Evolutionary conservation across 805 yeast species (phyloP).

Genomic region (Ogataea polymorpha): DNA sequence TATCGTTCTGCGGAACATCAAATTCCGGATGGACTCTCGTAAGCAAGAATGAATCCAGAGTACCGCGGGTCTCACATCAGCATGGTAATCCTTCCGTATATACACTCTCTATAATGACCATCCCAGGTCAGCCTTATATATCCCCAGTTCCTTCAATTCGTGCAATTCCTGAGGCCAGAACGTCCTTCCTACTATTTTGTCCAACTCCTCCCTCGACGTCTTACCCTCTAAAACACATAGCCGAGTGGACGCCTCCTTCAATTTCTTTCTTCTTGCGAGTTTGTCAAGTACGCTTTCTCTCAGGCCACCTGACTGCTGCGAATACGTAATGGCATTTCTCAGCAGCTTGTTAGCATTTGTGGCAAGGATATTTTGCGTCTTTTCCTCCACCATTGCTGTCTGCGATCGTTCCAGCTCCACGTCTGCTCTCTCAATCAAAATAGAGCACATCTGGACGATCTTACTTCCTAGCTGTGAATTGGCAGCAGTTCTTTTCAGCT

Average conservation of each 20-base stretch:
- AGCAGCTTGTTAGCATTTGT: conserved; percentile 41
- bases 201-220: conserved; percentile 21
- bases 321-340: conserved; percentile 43
- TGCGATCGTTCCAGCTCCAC: conserved; percentile 49
- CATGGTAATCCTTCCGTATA: too few species aligned
- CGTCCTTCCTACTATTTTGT: conserved; percentile 24
- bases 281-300: conserved; percentile 46
- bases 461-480: conserved; percentile 17
- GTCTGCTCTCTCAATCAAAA: conserved; percentile 50
- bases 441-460: conserved; percentile 37
- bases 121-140: not conserved
- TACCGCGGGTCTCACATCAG: too few species aligned
- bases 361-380: conserved; percentile 31
- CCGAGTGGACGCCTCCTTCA: conserved; percentile 44
- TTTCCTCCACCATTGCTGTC: conserved; percentile 31
- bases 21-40: too few species aligned
- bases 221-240: conserved; percentile 46
- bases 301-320: conserved; percentile 49
- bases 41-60: too few species aligned
- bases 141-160: conserved; percentile 23
- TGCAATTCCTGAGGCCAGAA: conserved; percentile 30
- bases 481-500: conserved; percentile 13
- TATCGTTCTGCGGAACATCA: too few species aligned
- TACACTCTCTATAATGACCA: too few species aligned
- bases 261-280: conserved; percentile 38